phyloP scores from a whole-genome alignment of 106 monocot species.

The Allium sativum region DNA sequence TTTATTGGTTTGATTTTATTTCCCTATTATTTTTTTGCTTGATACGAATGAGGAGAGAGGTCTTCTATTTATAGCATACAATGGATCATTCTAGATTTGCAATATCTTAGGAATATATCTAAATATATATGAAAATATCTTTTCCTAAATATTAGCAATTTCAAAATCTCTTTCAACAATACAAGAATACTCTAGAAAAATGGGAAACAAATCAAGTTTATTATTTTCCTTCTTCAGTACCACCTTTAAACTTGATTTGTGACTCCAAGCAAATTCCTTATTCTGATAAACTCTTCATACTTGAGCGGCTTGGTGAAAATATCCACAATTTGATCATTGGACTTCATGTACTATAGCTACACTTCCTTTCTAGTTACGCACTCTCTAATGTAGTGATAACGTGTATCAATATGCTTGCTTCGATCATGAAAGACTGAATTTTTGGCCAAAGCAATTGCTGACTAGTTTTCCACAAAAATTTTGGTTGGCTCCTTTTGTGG shows the following conservation, averaged over 20 bases:
- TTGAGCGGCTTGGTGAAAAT: constrained; percentile 9
- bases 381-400: background rate
- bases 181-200: no score
- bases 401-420: constrained; percentile 6
- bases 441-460: constrained; percentile 4
- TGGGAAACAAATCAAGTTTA: no score
- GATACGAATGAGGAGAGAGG: no score
- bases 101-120: no score
- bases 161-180: no score
- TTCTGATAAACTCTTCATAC: background rate
- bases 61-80: no score
- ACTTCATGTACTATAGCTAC: background rate
- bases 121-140: no score
- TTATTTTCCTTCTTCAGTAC: background rate
- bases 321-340: constrained; percentile 5
- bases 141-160: no score
- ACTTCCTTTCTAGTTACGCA: background rate
- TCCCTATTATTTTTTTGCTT: no score
- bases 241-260: background rate
- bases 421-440: constrained; percentile 5
- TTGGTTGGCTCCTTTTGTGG: background rate
- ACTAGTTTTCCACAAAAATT: constrained; percentile 4
- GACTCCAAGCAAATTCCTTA: constrained; percentile 1
- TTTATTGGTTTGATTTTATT: no score
- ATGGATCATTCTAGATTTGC: no score